Base-by-base conservation (phyloP, 2,329 filamentous ascomycete genomes). In the Microsporum ferrugineum region DNA sequence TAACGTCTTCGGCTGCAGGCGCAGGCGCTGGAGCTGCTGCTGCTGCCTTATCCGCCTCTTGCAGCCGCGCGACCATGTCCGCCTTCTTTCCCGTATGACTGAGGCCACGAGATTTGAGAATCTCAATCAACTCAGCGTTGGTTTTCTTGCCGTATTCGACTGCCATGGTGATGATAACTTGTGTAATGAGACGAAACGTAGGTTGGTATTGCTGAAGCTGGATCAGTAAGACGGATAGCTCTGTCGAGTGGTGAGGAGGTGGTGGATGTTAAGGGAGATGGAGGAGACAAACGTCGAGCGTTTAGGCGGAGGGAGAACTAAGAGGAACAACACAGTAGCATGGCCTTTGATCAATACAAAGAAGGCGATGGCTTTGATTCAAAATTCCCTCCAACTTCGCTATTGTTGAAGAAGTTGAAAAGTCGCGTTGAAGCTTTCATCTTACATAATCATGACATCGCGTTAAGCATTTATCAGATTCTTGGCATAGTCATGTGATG, bases 81-180 rank as follows among this genome's bases (percentile, higher is more conserved):
- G 77, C 78, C 66, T 80, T 80, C 65, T 79, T 79, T 61, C 78
- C 78, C 1, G 74, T 76, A 66, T 77, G 74, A 5, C 76, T 71
- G 43, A 80, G 71, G n/a, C 70, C 73, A 45, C 78, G 77, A 27
- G 73, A 70, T 66, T 79, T 80, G 62, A 80, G 75, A 41, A 80
- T 76, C 64, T 79, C 78, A 62, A 77, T 70, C 47, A 80, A 69
- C 63, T 80, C 77, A 17, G 75, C 76, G 60, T 78, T 78, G 58
- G 77, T 80, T 69, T 79, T 78, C 65, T 78, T 79, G 63, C 71
- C 70, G 71, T 80, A 80, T 63, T 79, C 77, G 62, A 73, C 70
- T 45, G 73, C 66, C 74, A 76, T 76, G 17, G 51, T 63, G 63
- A 60, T 34, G 23, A 23, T 23, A 23, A 41, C 51, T 41, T 14